Evolutionary conservation across 768 basidiomycete species (phyloP).

Genomic region (Phanerochaete carnosa): DNA sequence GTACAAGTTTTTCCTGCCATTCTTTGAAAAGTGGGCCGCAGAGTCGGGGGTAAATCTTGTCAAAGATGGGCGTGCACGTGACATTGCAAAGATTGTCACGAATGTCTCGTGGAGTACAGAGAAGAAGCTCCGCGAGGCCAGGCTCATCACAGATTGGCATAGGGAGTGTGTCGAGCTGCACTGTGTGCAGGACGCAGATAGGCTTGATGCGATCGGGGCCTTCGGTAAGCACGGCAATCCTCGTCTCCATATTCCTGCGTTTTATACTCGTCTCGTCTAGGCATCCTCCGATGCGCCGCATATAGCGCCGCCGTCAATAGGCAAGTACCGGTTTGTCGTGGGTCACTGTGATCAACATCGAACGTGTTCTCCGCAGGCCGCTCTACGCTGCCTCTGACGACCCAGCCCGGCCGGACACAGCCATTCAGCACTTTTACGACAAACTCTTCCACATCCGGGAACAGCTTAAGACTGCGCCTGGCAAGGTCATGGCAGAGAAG

Average conservation of each 20-base stretch:
- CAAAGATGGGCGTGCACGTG: conserved; percentile 52
- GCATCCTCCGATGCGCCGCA: conserved; percentile 47
- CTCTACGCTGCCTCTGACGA: conserved; percentile 46
- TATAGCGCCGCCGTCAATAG: conserved; percentile 37
- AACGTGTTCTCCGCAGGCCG: conserved; percentile 27
- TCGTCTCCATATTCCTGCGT: neutral
- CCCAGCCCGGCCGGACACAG: conserved; percentile 41
- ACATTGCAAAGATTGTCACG: conserved; percentile 62
- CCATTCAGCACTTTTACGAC: conserved; percentile 83
- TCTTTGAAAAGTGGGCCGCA: conserved; percentile 42
- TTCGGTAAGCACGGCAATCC: conserved; percentile 33
- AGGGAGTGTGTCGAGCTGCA: conserved; percentile 70
- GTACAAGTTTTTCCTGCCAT: conserved; percentile 63
- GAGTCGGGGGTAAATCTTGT: conserved; percentile 53
- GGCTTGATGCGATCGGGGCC: conserved; percentile 51
- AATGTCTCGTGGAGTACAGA: conserved; percentile 88
- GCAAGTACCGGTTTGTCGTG: conserved; percentile 10
- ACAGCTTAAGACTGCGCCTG: conserved; percentile 74
- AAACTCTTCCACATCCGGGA: conserved; percentile 76
- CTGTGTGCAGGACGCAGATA: conserved; percentile 57
- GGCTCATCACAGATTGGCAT: conserved; percentile 65
- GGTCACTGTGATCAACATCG: neutral
- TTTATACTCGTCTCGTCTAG: conserved; percentile 14
- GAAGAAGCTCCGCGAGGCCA: conserved; percentile 55
- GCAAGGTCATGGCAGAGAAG: conserved; percentile 62